phyloP scores from a whole-genome alignment of 129 eudicot genomes.

The Helianthus annuus region DNA sequence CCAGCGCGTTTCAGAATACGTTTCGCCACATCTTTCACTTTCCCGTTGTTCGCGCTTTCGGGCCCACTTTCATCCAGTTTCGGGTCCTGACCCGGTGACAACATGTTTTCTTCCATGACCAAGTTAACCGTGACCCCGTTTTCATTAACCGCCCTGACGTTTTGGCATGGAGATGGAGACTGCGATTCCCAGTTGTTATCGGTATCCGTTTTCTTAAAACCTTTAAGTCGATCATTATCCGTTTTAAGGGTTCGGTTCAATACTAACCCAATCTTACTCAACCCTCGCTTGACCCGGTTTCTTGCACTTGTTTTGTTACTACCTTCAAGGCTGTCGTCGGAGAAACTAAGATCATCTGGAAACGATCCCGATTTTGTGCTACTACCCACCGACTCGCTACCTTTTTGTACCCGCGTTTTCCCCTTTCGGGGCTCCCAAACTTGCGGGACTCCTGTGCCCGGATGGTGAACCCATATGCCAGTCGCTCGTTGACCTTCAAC shows the following conservation, averaged over 20 bases:
- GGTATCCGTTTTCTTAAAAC: conserved; percentile 25
- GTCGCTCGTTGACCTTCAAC: conserved; percentile 72
- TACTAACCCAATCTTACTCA: conserved; percentile 39
- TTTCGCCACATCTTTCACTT: conserved; percentile 59
- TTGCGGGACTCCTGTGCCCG: conserved; percentile 79
- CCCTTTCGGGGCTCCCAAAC: conserved; percentile 91
- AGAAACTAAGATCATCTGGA: conserved; percentile 29
- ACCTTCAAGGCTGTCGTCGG: conserved; percentile 33
- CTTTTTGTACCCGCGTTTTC: conserved; percentile 39
- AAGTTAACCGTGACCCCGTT: conserved; percentile 54
- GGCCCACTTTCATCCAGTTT: conserved; percentile 42
- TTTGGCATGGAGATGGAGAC: conserved; percentile 56
- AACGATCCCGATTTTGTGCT: conserved; percentile 23
- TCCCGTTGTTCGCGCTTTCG: conserved; percentile 40
- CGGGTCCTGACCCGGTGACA: conserved; percentile 25
- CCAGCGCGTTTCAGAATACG: conserved; percentile 67
- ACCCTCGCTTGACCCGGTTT: conserved; percentile 33
- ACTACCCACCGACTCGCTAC: conserved; percentile 36
- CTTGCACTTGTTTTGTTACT: conserved; percentile 19
- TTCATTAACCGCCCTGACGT: conserved; percentile 50
- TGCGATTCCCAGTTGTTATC: conserved; percentile 30
- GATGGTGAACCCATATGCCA: conserved; percentile 89
- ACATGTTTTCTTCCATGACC: conserved; percentile 51
- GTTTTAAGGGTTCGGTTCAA: conserved; percentile 33
- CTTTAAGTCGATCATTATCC: conserved; percentile 14